Base-by-base conservation (phyloP, 495 filamentous ascomycete genomes). In the Aspergillus sparsus region DNA sequence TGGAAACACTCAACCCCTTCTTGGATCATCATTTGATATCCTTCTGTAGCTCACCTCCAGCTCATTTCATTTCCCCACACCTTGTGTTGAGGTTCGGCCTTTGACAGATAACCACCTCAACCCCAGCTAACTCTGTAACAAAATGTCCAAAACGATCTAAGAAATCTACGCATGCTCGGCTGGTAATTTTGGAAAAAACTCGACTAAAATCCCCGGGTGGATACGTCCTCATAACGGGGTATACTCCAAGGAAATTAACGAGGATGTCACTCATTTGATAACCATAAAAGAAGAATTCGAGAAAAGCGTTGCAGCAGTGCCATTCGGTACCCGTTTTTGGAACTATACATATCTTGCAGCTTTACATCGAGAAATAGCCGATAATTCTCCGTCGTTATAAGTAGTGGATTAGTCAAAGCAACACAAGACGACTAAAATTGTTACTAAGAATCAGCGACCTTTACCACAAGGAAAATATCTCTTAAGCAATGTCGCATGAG, bases 211-310 rank as follows among this genome's bases (percentile, higher is more conserved):
- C 12, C 71, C 71, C 0, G 67, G 72, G 32, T 89, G 87, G 87
- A 72, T 88, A 13, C 68, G 71, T 12, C 53, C 57, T 5, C 77
- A 86, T 58, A 83, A 83, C 0, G 87, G 86, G 0, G 62, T 54
- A 5, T 81, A 77, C 58, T 64, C 75, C 0, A 53, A 65, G 13
- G 69, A 72, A 0, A 63, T 88, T 33, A 68, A 65, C 45, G 55
- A 71, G 0, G 57, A 68, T 3, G 77, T 81, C 0, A 89, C 87
- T 0, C 87, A 90, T 69, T 71, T 90, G 1, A 77, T 90, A 32
- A 77, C 77, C 16, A 77, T 76, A 1, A 77, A 81, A 49, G 75
- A 82, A 32, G 74, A 82, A 2, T 87, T 74, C 57, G 78, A 77
- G 56, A 69, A 75, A 21, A 71, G 79, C 36, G 68, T 66, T 11